Evolutionary conservation across 495 filamentous ascomycete genomes (phyloP).

Genomic region (Aspergillus heteromorphus): DNA sequence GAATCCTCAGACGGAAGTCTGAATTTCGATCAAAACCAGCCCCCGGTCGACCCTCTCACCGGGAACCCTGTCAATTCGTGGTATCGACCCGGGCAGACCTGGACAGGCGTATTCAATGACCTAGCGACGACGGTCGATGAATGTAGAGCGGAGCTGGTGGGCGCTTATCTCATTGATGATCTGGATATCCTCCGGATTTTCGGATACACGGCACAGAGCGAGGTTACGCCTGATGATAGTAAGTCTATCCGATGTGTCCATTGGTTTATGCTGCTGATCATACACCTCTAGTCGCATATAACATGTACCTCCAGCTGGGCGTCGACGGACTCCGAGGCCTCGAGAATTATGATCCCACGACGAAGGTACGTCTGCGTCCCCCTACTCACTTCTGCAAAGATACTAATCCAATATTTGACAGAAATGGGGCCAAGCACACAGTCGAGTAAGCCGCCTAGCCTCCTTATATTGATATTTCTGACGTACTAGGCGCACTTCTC

Average conservation of each 20-base stretch:
- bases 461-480: not conserved
- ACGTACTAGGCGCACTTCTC: slow-evolving; percentile 38
- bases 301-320: slow-evolving; percentile 38
- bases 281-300: slow-evolving; percentile 33
- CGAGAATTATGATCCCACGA: slow-evolving; percentile 36
- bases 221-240: slow-evolving; percentile 30
- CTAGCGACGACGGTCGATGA: slow-evolving; percentile 44
- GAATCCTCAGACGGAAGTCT: slow-evolving; percentile 23
- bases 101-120: slow-evolving; percentile 40
- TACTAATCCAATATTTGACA: slow-evolving; percentile 7
- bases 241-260: slow-evolving; percentile 1
- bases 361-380: slow-evolving; percentile 21
- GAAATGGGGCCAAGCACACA: slow-evolving; percentile 46
- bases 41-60: slow-evolving; percentile 40
- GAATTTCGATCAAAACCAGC: slow-evolving; percentile 40
- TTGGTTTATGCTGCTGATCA: not conserved
- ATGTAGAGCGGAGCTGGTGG: slow-evolving; percentile 41
- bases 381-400: not conserved
- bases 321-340: slow-evolving; percentile 41
- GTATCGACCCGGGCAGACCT: slow-evolving; percentile 46
- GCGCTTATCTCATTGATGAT: slow-evolving; percentile 39
- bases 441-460: slow-evolving; percentile 21
- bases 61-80: slow-evolving; percentile 35
- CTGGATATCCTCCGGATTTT: slow-evolving; percentile 34
- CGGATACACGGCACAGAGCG: slow-evolving; percentile 19